phyloP scores from a whole-genome alignment of 2,329 filamentous ascomycete species.

The Penicillium concentricum region DNA sequence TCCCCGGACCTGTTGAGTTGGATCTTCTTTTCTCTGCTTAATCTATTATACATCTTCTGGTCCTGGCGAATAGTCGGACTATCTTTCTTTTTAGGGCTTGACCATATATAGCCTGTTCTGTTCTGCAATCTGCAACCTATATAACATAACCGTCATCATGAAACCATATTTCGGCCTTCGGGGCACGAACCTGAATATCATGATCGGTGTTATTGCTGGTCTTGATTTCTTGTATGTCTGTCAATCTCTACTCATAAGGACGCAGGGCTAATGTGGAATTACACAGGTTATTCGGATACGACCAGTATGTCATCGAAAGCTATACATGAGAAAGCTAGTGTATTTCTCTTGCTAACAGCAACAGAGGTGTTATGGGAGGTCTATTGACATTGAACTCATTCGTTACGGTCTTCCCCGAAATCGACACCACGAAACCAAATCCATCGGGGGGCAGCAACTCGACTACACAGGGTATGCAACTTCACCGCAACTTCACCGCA shows the following conservation, averaged over 20 bases:
- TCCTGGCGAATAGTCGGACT: not conserved
- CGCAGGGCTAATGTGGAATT: not conserved
- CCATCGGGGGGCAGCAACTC: slow-evolving; percentile 43
- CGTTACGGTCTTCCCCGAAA: slow-evolving; percentile 53
- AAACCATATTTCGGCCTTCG: slow-evolving; percentile 62
- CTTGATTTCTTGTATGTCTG: slow-evolving; percentile 62
- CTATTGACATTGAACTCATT: slow-evolving; percentile 69
- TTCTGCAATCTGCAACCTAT: not conserved
- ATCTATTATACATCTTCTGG: not conserved
- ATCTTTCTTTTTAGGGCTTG: slow-evolving; percentile 6
- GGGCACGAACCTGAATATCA: slow-evolving; percentile 65
- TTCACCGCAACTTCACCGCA: too few species aligned
- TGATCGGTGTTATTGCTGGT: slow-evolving; percentile 69
- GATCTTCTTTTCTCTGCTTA: slow-evolving; percentile 7
- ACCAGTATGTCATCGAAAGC: slow-evolving; percentile 50
- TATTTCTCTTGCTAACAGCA: slow-evolving; percentile 1
- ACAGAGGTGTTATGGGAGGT: slow-evolving; percentile 67
- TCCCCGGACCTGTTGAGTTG: slow-evolving; percentile 5
- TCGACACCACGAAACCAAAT: slow-evolving; percentile 45
- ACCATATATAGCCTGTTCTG: slow-evolving; percentile 3
- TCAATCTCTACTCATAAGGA: not conserved
- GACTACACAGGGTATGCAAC: slow-evolving; percentile 37
- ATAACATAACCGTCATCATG: slow-evolving; percentile 21
- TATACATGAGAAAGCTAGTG: not conserved
- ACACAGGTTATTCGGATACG: slow-evolving; percentile 57